Percentiles rank a stretch among this genome's conserved stretches.
Conservation (phyloP, 495 filamentous ascomycete genomes). For the Amorphotheca resinae region DNA sequence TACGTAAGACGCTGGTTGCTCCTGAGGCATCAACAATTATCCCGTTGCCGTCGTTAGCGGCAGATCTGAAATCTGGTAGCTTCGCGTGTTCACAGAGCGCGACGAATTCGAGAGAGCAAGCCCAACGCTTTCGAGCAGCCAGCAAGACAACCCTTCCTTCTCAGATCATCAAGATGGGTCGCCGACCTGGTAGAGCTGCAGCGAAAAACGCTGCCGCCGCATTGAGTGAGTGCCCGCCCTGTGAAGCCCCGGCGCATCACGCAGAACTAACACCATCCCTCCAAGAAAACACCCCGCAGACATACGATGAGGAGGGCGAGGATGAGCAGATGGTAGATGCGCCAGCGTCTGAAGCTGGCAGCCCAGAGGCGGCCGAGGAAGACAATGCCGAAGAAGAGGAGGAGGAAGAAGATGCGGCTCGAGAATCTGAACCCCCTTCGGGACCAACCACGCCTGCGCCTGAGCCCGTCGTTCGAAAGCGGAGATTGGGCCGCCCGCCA, state of each 20-base stretch:
- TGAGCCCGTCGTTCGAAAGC: conserved; percentile 52
- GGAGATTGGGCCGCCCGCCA: conserved; percentile 74
- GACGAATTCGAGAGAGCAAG: too few relatives aligned
- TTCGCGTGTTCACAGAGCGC: too few relatives aligned
- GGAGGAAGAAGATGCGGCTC: conserved; percentile 27
- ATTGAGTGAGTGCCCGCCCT: conserved; percentile 25
- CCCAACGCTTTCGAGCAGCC: too few relatives aligned
- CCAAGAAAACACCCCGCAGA: conserved; percentile 39
- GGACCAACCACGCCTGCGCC: conserved; percentile 28
- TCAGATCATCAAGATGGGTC: conserved; percentile 12
- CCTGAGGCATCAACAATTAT: too few relatives aligned
- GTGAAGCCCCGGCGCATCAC: conserved; percentile 4
- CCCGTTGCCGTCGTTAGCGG: too few relatives aligned
- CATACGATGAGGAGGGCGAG: conserved; percentile 31
- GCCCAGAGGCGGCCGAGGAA: conserved; percentile 27
- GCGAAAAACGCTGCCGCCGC: conserved; percentile 33
- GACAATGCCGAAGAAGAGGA: conserved; percentile 27
- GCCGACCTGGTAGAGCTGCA: conserved; percentile 31
- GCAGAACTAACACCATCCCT: conserved; percentile 12
- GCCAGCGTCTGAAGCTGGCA: conserved; percentile 13
- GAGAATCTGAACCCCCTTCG: conserved; percentile 30
- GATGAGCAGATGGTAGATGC: conserved; percentile 35
- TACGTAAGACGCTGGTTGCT: too few relatives aligned
- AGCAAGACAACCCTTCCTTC: too few relatives aligned
- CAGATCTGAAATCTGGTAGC: too few relatives aligned